Base-by-base conservation (phyloP, 129 eudicot genomes). In the Artemisia argyi region DNA sequence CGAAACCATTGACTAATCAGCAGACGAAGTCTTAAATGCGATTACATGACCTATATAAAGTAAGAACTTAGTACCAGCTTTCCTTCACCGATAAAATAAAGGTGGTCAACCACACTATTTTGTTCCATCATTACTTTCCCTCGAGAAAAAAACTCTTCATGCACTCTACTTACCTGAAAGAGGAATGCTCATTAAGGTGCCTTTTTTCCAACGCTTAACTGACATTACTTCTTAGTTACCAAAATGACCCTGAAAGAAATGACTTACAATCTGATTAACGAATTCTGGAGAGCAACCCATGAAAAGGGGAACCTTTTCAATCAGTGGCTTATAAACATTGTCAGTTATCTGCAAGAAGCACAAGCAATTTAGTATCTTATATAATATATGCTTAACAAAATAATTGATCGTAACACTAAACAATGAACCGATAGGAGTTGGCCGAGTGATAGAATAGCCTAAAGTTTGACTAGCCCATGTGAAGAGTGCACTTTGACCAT, bases 221-320 rank as follows among this genome's bases (percentile, higher is more conserved):
- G 46, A 39, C 46, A 39, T 39, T 39, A 39, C 46, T 39, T 8
- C 10, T 39, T 39, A 39, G 10, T 39, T 39, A 39, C 46, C 46
- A 39, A 39, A 39, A 39, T 39, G 46, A 39, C 46, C 46, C 46
- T 7, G 46, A 39, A 39, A 8, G 7, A 12, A 18, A 20, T 20
- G 26, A 58, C 64, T 82, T 82, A 89, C 96, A 65, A 89, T 89
- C 60, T 86, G 96, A 73, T 75, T 84, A 73, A 86, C 82, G 53
- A 89, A 89, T 71, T 84, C 96, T 19, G 74, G 7, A 11, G 92
- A 89, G 74, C 96, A 89, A 24, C 76, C 87, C 11, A 76, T 82
- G 82, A 89, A 89, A 24, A 86, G 86, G 80, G 89, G 74, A 49
- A 82, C 85, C 28, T 80, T 69, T 82, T 74, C 80, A 13, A 89